Conservation (phyloP, 129 eudicot species). For the Erigeron canadensis region DNA sequence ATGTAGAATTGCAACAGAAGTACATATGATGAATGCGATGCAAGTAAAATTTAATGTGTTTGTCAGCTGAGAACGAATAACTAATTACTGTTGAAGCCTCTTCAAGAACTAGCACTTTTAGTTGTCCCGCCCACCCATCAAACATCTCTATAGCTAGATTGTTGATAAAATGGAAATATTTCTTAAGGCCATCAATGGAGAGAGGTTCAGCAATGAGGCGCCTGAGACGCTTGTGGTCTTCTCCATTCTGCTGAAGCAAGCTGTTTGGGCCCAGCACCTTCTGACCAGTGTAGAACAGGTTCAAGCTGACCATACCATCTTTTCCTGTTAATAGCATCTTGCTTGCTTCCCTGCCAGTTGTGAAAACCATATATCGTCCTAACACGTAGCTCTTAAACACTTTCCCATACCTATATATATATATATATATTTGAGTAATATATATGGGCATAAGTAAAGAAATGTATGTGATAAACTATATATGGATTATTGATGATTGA, state of each 20-base stretch:
- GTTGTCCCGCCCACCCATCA: conserved; percentile 50
- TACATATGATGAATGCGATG: background rate
- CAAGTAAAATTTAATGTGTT: background rate
- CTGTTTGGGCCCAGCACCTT: conserved; percentile 80
- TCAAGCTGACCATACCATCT: conserved; percentile 82
- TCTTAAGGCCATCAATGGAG: conserved; percentile 63
- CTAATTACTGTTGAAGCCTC: conserved; percentile 69
- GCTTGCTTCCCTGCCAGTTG: conserved; percentile 78
- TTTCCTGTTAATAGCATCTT: conserved; percentile 71
- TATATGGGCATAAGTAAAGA: no score
- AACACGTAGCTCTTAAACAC: conserved; percentile 75
- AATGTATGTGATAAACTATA: background rate
- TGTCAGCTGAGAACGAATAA: background rate
- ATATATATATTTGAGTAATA: background rate
- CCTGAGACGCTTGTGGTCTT: conserved; percentile 73
- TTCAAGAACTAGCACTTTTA: conserved; percentile 61
- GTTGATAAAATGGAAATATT: conserved; percentile 71
- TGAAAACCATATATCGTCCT: conserved; percentile 67
- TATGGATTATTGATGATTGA: background rate
- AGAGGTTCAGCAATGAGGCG: conserved; percentile 75
- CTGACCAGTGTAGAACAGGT: conserved; percentile 69
- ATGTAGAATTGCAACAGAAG: conserved; percentile 34
- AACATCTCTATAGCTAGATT: conserved; percentile 56
- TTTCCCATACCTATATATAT: conserved; percentile 56
- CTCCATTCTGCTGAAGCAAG: conserved; percentile 72